Conservation (phyloP, 306 rosid species). For the Dalbergia oliveri region DNA sequence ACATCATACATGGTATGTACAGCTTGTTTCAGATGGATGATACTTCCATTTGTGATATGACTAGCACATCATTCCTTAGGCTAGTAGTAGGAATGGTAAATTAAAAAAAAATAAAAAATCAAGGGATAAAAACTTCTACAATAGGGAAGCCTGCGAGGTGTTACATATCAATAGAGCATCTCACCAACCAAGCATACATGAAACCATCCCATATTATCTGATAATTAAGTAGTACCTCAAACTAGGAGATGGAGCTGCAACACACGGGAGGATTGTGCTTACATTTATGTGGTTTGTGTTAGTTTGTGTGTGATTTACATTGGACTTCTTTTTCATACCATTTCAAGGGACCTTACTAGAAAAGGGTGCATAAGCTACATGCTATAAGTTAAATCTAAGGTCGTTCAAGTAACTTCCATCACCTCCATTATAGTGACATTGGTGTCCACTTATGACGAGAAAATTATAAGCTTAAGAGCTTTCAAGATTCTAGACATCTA, state of each 20-base stretch:
- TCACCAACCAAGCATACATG: slow-evolving; percentile 25
- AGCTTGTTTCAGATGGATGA: slow-evolving; percentile 8
- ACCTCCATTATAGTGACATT: slow-evolving; percentile 22
- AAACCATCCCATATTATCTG: slow-evolving; percentile 15
- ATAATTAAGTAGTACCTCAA: neutral
- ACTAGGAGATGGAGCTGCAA: slow-evolving; percentile 37
- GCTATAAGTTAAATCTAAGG: slow-evolving; percentile 16
- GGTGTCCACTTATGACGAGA: slow-evolving; percentile 37
- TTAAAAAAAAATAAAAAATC: neutral
- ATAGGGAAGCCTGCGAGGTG: neutral
- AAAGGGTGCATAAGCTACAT: slow-evolving; percentile 38
- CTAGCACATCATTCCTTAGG: slow-evolving; percentile 23
- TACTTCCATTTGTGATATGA: slow-evolving; percentile 16
- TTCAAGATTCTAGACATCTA: slow-evolving; percentile 65
- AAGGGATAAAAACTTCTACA: neutral
- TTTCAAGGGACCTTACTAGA: slow-evolving; percentile 41
- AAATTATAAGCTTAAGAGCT: slow-evolving; percentile 23
- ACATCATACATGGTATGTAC: neutral
- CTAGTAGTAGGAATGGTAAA: neutral
- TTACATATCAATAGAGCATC: slow-evolving; percentile 28
- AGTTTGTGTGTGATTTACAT: slow-evolving; percentile 49
- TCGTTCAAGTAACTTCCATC: neutral
- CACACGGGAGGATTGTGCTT: slow-evolving; percentile 26
- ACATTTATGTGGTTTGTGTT: slow-evolving; percentile 41
- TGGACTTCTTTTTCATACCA: slow-evolving; percentile 32